A percentile compares a stretch with the other conserved stretches of the same genome.
Evolutionary conservation across 352 stramenopile species (phyloP).

Genomic region (Globisporangium spiculum): DNA sequence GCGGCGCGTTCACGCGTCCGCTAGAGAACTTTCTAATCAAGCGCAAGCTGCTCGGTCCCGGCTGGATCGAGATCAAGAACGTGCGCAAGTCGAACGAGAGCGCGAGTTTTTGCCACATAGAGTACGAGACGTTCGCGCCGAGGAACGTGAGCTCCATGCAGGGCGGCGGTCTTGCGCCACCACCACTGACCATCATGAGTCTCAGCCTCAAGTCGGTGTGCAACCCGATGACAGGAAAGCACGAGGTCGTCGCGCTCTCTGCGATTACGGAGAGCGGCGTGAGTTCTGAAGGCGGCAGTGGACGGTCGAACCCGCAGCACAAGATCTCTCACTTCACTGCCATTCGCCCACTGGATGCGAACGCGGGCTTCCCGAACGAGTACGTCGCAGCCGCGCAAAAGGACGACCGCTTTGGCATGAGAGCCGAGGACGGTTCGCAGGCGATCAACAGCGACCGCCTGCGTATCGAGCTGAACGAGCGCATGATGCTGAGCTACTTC

Average conservation of each 20-base stretch:
- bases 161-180: constrained; percentile 56
- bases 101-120: constrained; percentile 92
- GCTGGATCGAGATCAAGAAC: constrained; percentile 95
- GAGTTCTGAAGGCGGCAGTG: constrained; percentile 57
- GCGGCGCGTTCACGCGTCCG: constrained; percentile 90
- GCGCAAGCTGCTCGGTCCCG: constrained; percentile 95
- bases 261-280: constrained; percentile 75
- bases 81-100: constrained; percentile 67
- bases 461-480: constrained; percentile 78
- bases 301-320: constrained; percentile 25
- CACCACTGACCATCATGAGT: constrained; percentile 94
- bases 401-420: constrained; percentile 65
- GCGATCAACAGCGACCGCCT: constrained; percentile 53
- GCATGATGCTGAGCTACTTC: constrained; percentile 85
- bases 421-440: constrained; percentile 27
- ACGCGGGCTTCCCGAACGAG: constrained; percentile 52
- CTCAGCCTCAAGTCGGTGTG: constrained; percentile 98
- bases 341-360: constrained; percentile 73
- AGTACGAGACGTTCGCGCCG: constrained; percentile 91
- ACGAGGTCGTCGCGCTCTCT: constrained; percentile 93
- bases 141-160: constrained; percentile 89
- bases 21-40: constrained; percentile 98
- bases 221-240: constrained; percentile 94
- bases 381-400: constrained; percentile 49
- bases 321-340: constrained; percentile 76